Evolutionary conservation across 2,329 filamentous ascomycete species (phyloP), one percentile per base, ranked within the genome.

Genomic region (Mycosphaerella sp.): DNA sequence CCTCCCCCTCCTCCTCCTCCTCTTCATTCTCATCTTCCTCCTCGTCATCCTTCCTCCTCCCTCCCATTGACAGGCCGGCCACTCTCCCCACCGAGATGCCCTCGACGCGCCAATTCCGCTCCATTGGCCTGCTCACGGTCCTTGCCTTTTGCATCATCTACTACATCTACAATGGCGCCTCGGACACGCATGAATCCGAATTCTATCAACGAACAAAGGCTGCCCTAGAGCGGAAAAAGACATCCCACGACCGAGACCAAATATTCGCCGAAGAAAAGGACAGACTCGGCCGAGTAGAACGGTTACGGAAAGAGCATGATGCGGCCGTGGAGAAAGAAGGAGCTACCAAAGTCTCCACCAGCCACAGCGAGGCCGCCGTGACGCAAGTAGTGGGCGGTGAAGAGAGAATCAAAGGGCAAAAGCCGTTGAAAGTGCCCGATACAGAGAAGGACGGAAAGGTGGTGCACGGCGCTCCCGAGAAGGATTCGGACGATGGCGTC

Each of bases 121-220:
- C 86, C 62, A 74, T 89, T 53, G 74, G 81, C 59, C 75, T 91
- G 64, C 75, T 85, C 53, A 76, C 84, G 53, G 62, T 90, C 62
- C 76, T 83, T 60, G 75, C 80, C 55, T 72, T 92, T 56, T 72
- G 92, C 62, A 77, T 84, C 44, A 74, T 86, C 51, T 75, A 95
- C 62, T 89, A 92, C 75, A 84, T 89, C 68, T 85, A 84, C 17
- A 80, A 79, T n/a, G 78, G 78, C 46, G 73, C 80, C 49, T 77
- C 79, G 54, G 74, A 78, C 47, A 75, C 76, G 34, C 70, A 73
- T 57, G 74, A 74, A 45, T 77, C 72, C 42, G 77, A 78, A 63
- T 83, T 82, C 72, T 82, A 83, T 69, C 74, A 73, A 26, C 76
- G 77, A 45, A 84, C 77, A 2, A 71, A 78, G 9, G 69, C 73